Evolutionary conservation across 345 rosid species (phyloP), one percentile per base, ranked within the genome.

Genomic region (Salix viminalis): DNA sequence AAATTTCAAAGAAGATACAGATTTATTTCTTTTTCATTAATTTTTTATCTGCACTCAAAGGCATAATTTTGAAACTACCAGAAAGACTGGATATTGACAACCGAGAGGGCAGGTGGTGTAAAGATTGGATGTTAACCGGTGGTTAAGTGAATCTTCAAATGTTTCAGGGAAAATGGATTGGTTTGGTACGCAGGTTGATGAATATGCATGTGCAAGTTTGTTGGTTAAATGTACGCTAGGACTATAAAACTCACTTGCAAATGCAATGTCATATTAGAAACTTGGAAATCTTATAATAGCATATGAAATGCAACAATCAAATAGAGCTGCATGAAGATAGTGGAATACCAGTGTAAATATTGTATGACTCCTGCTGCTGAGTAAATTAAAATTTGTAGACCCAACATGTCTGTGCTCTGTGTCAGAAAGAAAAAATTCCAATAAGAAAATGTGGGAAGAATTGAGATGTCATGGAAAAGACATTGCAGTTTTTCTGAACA

Each of bases 401-500:
- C 99, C 98, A 83, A 96, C 95, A 76, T 96, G 99, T 52, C 99
- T 90, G 84, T 96, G 99, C 85, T 96, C 99, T 96, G 91, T 78
- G 61, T 76, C 82, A 84, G n/a, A 78, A 68, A 79, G 69, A 56
- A 48, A 48, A 73, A 81, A 65, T 65, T 28, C 66, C 67, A 15
- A 30, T 66, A 21, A 28, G 21, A 34, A 36, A 66, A 11, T 37
- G 69, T 14, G 16, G 34, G 42, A 19, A 21, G 19, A 42, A 68
- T 65, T 65, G 36, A 6, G 41, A 30, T 15, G 32, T 58, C 62
- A 64, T 48, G 18, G 34, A 58, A 75, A 2, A 3, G 61, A 62
- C 15, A 7, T 24, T 23, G 66, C 54, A 37, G 62, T 23, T 24
- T 58, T 58, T 28, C 24, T n/a, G 23, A 9, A 58, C 28, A 23